These are phyloP conservation scores for Cystobasidium tubakii DNA, from an alignment of 768 basidiomycete species.

Conservation along the genomic window DNA sequence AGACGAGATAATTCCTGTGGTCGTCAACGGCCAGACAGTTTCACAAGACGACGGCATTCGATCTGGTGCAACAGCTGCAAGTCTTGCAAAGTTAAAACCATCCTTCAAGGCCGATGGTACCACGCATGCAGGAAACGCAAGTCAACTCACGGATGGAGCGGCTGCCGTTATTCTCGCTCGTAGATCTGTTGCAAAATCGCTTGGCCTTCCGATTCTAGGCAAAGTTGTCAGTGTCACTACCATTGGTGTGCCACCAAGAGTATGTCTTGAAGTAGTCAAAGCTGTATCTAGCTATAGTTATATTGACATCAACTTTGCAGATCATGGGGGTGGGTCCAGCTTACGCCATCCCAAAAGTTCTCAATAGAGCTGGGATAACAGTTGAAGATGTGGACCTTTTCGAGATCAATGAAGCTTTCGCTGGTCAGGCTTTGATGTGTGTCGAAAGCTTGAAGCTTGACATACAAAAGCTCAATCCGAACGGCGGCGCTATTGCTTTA, in stretches of 20 bases:
- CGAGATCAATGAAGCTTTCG: constrained; percentile 46
- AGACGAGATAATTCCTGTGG: constrained; percentile 75
- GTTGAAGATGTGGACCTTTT: constrained; percentile 48
- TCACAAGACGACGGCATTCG: constrained; percentile 53
- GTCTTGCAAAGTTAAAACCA: constrained; percentile 52
- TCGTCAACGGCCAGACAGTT: constrained; percentile 38
- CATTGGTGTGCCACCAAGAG: constrained; percentile 48
- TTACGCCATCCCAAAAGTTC: constrained; percentile 67
- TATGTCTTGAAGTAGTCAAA: not conserved
- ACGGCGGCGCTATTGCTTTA: constrained; percentile 51
- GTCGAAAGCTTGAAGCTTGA: constrained; percentile 50
- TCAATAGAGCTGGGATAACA: constrained; percentile 40
- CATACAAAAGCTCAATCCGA: constrained; percentile 51
- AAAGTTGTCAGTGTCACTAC: constrained; percentile 51
- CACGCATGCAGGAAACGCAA: constrained; percentile 53
- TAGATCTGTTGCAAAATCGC: constrained; percentile 51
- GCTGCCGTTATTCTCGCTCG: constrained; percentile 51
- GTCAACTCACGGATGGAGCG: constrained; percentile 53
- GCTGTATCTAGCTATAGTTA: not conserved
- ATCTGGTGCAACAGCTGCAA: constrained; percentile 51
- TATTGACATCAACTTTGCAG: not conserved
- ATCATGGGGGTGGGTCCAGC: constrained; percentile 91
- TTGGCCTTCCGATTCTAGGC: constrained; percentile 50
- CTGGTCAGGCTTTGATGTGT: constrained; percentile 51
- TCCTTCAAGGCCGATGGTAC: constrained; percentile 52